Base-by-base conservation (phyloP, 129 eudicot species). In the Flaveria trinervia region DNA sequence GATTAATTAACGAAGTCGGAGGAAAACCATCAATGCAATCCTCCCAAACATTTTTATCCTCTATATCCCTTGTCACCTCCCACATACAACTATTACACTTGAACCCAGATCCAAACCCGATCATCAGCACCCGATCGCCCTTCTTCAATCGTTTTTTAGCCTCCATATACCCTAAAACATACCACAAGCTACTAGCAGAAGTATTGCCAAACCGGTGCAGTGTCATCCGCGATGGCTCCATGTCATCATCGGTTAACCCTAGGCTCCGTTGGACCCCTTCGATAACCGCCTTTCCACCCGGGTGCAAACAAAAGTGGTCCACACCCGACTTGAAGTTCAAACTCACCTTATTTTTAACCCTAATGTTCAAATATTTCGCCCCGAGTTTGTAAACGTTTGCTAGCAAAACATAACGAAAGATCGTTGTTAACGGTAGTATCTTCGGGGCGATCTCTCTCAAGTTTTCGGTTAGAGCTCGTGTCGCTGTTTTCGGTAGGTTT, bases 21-120 rank as follows among this genome's bases (percentile, higher is more conserved):
- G 87, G 84, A 9, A 79, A 84, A 0, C 65, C 71, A 16, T 65
- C 84, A 2, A 84, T 73, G 66, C 84, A 80, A 45, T 80, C 84
- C 9, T 79, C 82, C 87, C 87, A 84, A 7, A 80, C 84, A 65
- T 84, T 80, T 22, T 68, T 76, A 76, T 71, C 76, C 16, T 80
- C 79, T 55, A 80, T 56, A 72, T 80, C 87, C 50, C 62, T 84
- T 43, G 18, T 9, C 11, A 84, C 87, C 64, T 84, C 87, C 87
- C 84, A 84, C 76, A 84, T 33, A 15, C 82, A 83, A 59, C 83
- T 74, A 77, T 90, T 92, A 65, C 98, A 92, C 83, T 90, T 92
- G 72, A 92, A 92, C 59, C 98, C 98, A 9, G 98, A 84, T 67
- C 86, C 86, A 1, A 83, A 83, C 67, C 86, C 77, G 43, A 83